A percentile compares a stretch with the other conserved stretches of the same genome.
Evolutionary conservation across 139 green algal genomes (phyloP).

Genomic region (Desmodesmus armatus): DNA sequence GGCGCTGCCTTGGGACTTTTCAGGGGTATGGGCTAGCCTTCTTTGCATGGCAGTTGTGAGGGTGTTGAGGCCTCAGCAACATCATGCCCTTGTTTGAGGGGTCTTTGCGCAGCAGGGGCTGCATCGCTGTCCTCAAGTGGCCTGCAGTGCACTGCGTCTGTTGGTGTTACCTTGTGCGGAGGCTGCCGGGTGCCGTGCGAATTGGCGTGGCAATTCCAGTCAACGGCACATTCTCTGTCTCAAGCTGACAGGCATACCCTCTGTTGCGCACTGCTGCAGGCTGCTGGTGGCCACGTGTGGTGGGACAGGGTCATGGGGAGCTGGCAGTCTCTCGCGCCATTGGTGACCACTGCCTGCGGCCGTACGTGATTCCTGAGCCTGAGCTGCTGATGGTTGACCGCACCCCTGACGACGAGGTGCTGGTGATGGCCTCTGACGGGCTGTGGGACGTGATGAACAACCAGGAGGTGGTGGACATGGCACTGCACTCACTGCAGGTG

Average conservation of each 20-base stretch:
- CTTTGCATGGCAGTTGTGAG: background rate
- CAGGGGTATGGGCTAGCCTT: background rate
- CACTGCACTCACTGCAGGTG: constrained; percentile 66
- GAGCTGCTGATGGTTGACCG: constrained; percentile 70
- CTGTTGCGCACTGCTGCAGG: constrained; percentile 30
- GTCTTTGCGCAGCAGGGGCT: too few species aligned
- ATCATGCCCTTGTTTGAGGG: background rate
- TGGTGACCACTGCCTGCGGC: constrained; percentile 75
- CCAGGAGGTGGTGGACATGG: constrained; percentile 75
- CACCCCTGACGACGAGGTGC: constrained; percentile 65
- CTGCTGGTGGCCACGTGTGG: constrained; percentile 79
- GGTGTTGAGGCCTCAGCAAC: background rate
- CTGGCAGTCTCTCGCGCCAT: constrained; percentile 83
- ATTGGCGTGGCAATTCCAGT: too few species aligned
- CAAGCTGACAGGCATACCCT: too few species aligned
- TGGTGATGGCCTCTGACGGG: constrained; percentile 73
- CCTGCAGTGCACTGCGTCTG: too few species aligned
- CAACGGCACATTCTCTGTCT: too few species aligned
- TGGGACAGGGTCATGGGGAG: too few species aligned
- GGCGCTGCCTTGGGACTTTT: background rate
- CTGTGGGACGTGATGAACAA: constrained; percentile 70
- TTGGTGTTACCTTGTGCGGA: too few species aligned
- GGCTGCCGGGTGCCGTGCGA: too few species aligned
- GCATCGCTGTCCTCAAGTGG: too few species aligned
- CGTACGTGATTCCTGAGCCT: constrained; percentile 76